Percentiles rank a stretch among this genome's conserved stretches.
Evolutionary conservation across 768 basidiomycete species (phyloP).

Genomic region (Pholiota microspora): DNA sequence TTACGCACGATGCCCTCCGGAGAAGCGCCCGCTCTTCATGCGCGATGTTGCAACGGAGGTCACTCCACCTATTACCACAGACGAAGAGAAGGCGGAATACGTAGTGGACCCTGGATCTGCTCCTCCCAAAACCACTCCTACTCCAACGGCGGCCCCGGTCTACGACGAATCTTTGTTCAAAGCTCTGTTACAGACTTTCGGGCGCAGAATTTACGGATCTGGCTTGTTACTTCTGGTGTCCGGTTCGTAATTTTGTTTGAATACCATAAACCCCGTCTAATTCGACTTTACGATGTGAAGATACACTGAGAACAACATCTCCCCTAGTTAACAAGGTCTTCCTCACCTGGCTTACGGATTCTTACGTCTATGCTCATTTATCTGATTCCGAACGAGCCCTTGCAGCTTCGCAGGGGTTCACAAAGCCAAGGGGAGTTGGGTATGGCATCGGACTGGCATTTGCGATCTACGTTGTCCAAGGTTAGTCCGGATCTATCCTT

Average conservation of each 20-base stretch:
- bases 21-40: conserved; percentile 38
- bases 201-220: conserved; percentile 42
- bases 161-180: conserved; percentile 51
- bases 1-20: conserved; percentile 48
- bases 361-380: conserved; percentile 40
- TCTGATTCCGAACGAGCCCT: conserved; percentile 34
- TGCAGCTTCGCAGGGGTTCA: conserved; percentile 23
- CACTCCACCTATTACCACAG: background rate
- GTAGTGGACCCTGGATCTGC: background rate
- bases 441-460: conserved; percentile 62
- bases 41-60: conserved; percentile 14
- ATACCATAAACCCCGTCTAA: background rate
- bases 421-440: conserved; percentile 46
- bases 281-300: conserved; percentile 16
- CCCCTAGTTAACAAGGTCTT: conserved; percentile 59
- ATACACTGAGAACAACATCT: conserved; percentile 50
- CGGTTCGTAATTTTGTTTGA: conserved; percentile 24
- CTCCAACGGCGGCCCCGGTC: conserved; percentile 5
- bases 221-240: conserved; percentile 47
- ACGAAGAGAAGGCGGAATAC: conserved; percentile 6
- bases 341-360: conserved; percentile 54
- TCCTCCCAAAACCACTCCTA: too few species aligned
- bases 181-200: conserved; percentile 47
- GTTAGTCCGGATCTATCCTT: conserved; percentile 23
- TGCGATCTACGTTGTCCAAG: conserved; percentile 61